These are phyloP conservation scores for Blastocystis sp. DNA, from an alignment of 352 stramenopile species.

Conservation along the genomic window DNA sequence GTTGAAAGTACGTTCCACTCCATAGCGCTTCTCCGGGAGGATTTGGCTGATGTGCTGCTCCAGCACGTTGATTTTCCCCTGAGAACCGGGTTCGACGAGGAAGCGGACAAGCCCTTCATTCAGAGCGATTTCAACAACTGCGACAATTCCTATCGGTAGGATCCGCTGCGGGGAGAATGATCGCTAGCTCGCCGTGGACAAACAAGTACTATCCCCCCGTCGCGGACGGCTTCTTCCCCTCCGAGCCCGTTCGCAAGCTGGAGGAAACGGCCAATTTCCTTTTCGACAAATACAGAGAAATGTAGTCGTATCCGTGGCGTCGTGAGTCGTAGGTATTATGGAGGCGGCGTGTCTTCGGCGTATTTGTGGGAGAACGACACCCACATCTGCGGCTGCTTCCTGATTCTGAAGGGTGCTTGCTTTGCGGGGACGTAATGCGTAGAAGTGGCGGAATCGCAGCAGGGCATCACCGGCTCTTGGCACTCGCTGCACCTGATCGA, in stretches of 20 bases:
- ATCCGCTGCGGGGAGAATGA: neutral
- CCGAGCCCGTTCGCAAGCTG: neutral
- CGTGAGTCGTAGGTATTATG: conserved; percentile 45
- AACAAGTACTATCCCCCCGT: conserved; percentile 61
- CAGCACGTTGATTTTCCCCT: conserved; percentile 55
- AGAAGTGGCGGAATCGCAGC: neutral
- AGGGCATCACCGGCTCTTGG: conserved; percentile 22
- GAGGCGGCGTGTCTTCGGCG: conserved; percentile 43
- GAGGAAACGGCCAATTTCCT: conserved; percentile 66
- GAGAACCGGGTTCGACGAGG: neutral
- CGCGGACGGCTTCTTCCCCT: conserved; percentile 27
- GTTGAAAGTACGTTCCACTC: conserved; percentile 45
- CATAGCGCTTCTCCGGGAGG: conserved; percentile 22
- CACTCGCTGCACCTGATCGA: conserved; percentile 60
- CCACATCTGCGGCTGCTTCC: conserved; percentile 51
- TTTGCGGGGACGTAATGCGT: neutral
- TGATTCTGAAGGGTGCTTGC: conserved; percentile 50
- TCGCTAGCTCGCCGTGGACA: conserved; percentile 69
- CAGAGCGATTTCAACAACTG: conserved; percentile 54
- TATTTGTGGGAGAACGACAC: conserved; percentile 59
- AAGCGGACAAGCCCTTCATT: conserved; percentile 22
- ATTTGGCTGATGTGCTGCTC: conserved; percentile 14
- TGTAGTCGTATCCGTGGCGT: neutral
- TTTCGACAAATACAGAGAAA: conserved; percentile 67
- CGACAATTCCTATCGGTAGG: conserved; percentile 53